These are phyloP conservation scores for Solanum sejunctum DNA, from an alignment of 257 asterid genomes.

Conservation along the genomic window DNA sequence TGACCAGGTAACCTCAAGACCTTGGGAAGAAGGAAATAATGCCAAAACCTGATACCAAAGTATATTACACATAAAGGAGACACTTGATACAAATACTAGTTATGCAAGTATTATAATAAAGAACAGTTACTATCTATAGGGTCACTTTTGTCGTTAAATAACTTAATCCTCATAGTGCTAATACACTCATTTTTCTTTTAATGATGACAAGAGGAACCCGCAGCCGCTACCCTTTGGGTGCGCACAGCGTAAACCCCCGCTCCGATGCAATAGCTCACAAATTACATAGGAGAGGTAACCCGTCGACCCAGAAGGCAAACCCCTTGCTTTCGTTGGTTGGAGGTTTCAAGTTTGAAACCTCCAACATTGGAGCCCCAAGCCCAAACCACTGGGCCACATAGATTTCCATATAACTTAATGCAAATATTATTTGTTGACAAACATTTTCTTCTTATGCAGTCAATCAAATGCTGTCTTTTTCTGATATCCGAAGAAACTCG, in stretches of 20 bases:
- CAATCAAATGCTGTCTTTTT: not conserved
- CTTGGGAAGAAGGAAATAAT: constrained; percentile 95
- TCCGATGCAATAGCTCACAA: no score
- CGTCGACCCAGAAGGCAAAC: no score
- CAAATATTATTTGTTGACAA: not conserved
- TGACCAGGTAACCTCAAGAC: constrained; percentile 87
- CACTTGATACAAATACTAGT: not conserved
- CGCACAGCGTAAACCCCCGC: no score
- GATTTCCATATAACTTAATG: not conserved
- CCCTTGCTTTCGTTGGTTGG: no score
- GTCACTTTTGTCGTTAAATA: not conserved
- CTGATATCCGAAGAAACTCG: not conserved
- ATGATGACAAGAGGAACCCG: no score
- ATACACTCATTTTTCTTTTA: not conserved
- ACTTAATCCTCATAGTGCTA: not conserved
- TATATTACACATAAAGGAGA: not conserved
- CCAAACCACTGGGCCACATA: not conserved
- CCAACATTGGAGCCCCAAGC: no score
- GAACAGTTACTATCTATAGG: not conserved
- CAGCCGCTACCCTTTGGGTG: no score
- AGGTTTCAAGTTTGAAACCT: no score
- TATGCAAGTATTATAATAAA: not conserved
- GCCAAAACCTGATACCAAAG: constrained; percentile 53
- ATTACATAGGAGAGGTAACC: no score
- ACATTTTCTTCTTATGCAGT: not conserved